Base-by-base conservation (phyloP, 2,329 filamentous ascomycete species). In the Paraphoma chrysanthemicola region DNA sequence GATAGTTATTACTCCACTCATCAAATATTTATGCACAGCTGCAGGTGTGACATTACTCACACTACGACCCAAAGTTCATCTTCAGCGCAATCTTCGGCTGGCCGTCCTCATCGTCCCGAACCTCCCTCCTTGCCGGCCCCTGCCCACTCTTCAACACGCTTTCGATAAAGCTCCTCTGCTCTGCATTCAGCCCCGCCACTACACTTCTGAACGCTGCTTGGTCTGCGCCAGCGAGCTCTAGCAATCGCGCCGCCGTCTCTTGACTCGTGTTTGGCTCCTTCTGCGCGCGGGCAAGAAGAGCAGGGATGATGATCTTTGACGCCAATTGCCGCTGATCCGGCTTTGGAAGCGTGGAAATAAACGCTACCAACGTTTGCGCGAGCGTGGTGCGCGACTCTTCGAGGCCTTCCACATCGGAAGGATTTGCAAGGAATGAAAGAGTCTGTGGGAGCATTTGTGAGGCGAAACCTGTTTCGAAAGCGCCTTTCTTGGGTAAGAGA, bases 21-120 rank as follows among this genome's bases (percentile, higher is more conserved):
- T 23, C 23, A 23, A 23, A 23, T 23, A 23, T 23, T 5, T 23
- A 23, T 23, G 23, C 23, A 23, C 23, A 23, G 23, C 23, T 23
- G 23, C 23, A 23, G 2, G 23, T 23, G 3, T 23, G 5, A 23
- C 5, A 23, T 23, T 23, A 23, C 23, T 23, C 5, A 23, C 23
- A 23, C 23, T 36, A 36, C 33, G 33, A 36, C 33, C 33, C 33
- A 83, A 99, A 98, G 76, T 97, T 85, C 91, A 98, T 96, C 84
- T 96, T 95, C 72, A 99, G 78, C 51, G 92, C 92, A 82, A 99
- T 99, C 61, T 83, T 95, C 11, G 95, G 95, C 76, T 82, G 81
- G 43, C 77, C 80, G 47, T 80, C 79, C 46, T 80, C 79, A 48
- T 86, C 87, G 29, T 80, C 85, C 31, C 80, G 85, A 51, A 80